These are phyloP conservation scores for Agaricales sp. DNA, from an alignment of 1,284 basidiomycete genomes.

Conservation along the genomic window DNA sequence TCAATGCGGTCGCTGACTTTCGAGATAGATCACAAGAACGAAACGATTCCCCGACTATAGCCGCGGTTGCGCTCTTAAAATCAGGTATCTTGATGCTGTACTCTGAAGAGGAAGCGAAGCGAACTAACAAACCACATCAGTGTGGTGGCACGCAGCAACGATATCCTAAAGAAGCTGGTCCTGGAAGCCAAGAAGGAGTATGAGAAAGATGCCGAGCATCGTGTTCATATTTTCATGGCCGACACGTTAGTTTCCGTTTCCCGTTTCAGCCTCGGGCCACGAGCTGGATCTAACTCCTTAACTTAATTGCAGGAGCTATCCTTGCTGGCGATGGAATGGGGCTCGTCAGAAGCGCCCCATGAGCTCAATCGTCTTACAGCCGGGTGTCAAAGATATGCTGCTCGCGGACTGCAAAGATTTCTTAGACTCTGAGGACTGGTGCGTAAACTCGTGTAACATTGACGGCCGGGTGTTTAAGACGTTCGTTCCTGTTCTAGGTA, in stretches of 20 bases:
- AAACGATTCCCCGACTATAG: conserved; percentile 67
- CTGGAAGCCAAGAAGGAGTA: conserved; percentile 78
- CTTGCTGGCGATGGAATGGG: conserved; percentile 78
- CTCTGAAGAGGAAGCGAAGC: neutral
- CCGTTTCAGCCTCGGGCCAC: conserved; percentile 7
- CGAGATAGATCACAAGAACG: conserved; percentile 61
- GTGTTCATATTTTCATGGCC: conserved; percentile 78
- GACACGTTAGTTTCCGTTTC: conserved; percentile 53
- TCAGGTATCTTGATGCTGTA: conserved; percentile 41
- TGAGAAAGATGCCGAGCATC: conserved; percentile 79
- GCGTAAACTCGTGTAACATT: conserved; percentile 20
- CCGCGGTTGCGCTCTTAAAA: conserved; percentile 60
- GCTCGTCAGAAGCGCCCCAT: conserved; percentile 77
- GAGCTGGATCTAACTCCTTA: conserved; percentile 6
- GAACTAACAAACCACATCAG: conserved; percentile 25
- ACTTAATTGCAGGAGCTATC: conserved; percentile 40
- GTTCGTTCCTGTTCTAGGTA: conserved; percentile 40
- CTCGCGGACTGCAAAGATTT: conserved; percentile 78
- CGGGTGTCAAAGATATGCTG: conserved; percentile 81
- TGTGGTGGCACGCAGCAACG: conserved; percentile 76
- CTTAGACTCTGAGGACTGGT: conserved; percentile 75
- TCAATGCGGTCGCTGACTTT: conserved; percentile 10
- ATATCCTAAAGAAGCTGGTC: conserved; percentile 74
- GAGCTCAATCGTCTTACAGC: conserved; percentile 79
- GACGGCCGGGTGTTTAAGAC: no score